phyloP scores from a whole-genome alignment of 2,329 filamentous ascomycete species.

The Myriosclerotinia duriaeana region DNA sequence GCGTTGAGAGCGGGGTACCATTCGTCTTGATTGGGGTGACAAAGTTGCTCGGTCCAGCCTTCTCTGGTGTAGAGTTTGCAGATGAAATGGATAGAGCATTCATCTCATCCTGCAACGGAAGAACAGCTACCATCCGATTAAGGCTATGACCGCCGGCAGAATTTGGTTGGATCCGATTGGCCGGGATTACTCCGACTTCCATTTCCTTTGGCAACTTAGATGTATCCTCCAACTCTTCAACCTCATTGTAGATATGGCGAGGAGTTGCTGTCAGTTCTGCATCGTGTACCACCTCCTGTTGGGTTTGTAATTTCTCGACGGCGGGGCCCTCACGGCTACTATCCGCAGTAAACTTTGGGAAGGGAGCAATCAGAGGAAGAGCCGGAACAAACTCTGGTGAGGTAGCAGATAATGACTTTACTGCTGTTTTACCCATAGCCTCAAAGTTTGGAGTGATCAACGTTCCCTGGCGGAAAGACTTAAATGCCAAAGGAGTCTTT shows the following conservation, averaged over 20 bases:
- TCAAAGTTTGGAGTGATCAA: constrained; percentile 19
- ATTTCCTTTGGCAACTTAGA: neutral
- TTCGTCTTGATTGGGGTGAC: neutral
- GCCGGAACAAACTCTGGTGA: constrained; percentile 22
- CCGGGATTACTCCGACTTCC: neutral
- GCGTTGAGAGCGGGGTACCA: neutral
- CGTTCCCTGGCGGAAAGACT: constrained; percentile 22
- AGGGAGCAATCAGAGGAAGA: neutral
- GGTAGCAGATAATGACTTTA: constrained; percentile 20
- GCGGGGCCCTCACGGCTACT: neutral
- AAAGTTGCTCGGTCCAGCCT: neutral
- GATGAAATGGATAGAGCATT: constrained; percentile 3
- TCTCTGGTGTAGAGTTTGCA: neutral
- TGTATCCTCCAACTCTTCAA: neutral
- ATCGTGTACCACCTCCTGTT: neutral
- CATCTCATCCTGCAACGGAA: neutral
- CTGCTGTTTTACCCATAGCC: neutral
- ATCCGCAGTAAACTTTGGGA: neutral
- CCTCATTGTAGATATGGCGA: no score
- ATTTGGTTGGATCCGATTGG: constrained; percentile 3
- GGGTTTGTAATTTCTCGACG: neutral
- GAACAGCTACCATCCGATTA: neutral
- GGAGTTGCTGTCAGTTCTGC: neutral
- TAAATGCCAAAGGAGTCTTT: constrained; percentile 15
- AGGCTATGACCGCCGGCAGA: neutral